These are phyloP conservation scores for Botrytis aclada DNA, from an alignment of 2,329 filamentous ascomycete genomes.

Conservation along the genomic window DNA sequence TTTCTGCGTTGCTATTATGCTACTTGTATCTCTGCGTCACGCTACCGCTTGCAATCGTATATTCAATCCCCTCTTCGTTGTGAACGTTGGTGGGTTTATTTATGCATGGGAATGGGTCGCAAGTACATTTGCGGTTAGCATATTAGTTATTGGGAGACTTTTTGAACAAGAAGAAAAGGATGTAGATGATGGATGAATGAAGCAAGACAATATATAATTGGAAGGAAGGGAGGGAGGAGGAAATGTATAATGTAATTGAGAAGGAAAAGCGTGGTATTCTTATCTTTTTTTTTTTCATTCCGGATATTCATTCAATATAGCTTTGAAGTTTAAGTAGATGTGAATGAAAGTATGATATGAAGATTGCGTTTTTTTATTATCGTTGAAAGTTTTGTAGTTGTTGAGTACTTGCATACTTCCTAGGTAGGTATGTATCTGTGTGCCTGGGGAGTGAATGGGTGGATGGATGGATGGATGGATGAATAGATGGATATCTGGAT, in stretches of 20 bases:
- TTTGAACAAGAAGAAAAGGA: neutral
- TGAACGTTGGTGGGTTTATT: slow-evolving; percentile 13
- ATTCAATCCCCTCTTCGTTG: slow-evolving; percentile 7
- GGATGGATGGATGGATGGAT: too few relatives aligned
- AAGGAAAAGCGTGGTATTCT: neutral
- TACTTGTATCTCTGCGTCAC: slow-evolving; percentile 6
- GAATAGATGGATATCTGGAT: too few relatives aligned
- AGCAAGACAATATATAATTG: neutral
- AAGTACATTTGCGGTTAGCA: neutral
- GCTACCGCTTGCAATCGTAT: slow-evolving; percentile 6
- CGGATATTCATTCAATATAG: neutral
- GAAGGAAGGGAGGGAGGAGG: neutral
- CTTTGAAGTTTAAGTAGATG: neutral
- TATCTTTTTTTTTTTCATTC: neutral
- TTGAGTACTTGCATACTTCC: too few relatives aligned
- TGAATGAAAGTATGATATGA: neutral
- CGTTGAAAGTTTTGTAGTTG: too few relatives aligned
- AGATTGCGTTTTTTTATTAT: too few relatives aligned
- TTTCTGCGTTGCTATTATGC: slow-evolving; percentile 8
- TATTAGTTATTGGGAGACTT: neutral
- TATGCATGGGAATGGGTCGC: slow-evolving; percentile 9
- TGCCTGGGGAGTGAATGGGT: too few relatives aligned
- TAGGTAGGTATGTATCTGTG: too few relatives aligned
- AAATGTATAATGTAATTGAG: neutral
- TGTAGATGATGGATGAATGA: neutral